Base-by-base conservation (phyloP, 352 stramenopile species). In the Thraustotheca clavata region DNA sequence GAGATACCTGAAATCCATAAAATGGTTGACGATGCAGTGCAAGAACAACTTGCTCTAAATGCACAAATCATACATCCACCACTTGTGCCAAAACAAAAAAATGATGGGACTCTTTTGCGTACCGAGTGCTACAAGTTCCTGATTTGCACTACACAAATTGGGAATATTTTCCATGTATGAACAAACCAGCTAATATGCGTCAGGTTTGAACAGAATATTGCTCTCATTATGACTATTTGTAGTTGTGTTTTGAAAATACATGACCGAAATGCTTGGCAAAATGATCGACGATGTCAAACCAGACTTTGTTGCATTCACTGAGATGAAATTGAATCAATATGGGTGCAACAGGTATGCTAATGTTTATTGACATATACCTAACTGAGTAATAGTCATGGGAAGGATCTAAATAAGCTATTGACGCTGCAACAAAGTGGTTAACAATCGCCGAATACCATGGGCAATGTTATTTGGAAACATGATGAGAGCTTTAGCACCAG, bases 401-500 rank as follows among this genome's bases (percentile, higher is more conserved):
- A n/a, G n/a, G n/a, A n/a, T n/a, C n/a, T n/a, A n/a, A n/a, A 50
- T 34, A 43, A n/a, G 73, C 78, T 0, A 71, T 87, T n/a, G 69
- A 78, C 20, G 63, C 63, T 0, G 67, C 77, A 0, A 74, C 70
- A 2, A 59, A 46, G 67, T 65, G 1, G 74, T 74, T 6, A 77
- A 85, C 38, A 46, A 67, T 1, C 76, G 77, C 7, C 60, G 65
- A 22, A 81, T 87, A 20, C 74, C 76, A 33, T 87, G 80, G 50
- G 71, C 69, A 4, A 76, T 83, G 62, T 68, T 87, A 8, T 80
- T 87, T 32, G 77, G 77, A 35, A 87, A 87, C 77, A 87, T 50
- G 77, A 87, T 55, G 68, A 87, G 27, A 47, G 31, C 11, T 49
- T 46, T 47, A 27, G 22, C 39, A 4, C 39, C 4, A n/a, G 27